Evolutionary conservation across 2,329 filamentous ascomycete species (phyloP), one percentile per base, ranked within the genome.

Genomic region (Leptoxyphium fumago): DNA sequence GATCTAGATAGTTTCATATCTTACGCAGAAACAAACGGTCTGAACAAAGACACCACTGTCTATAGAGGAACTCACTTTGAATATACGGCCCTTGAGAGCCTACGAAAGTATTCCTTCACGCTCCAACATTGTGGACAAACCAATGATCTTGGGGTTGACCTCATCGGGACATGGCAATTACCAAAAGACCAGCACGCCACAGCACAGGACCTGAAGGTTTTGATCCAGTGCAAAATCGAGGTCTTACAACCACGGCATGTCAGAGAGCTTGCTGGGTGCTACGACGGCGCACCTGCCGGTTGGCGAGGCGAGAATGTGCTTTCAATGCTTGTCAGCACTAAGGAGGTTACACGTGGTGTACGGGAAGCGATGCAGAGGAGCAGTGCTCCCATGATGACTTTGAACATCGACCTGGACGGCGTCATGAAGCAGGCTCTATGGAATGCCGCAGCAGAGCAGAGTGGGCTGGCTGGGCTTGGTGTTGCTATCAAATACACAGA

Each of bases 231-330:
- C 69, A 91, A 89, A 61, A 58, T 66, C 14, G 64, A 68, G 39
- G 60, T 69, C 10, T 69, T 75, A 0, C 54, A 52, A 2, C 83
- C 84, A 0, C 64, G 70, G 29, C 66, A 77, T 40, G 64, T 85
- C 8, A 74, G 84, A n/a, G 84, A 89, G 64, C 71, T 89, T 2
- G 83, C 86, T 57, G 89, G 89, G 2, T 77, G 85, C 0, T 82
- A 91, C 55, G 71, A 72, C 1, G 79, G 78, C 10, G 82, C 84
- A 6, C 87, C 86, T 1, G 65, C 72, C 0, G 81, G 80, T 0
- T 94, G 84, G 83, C 70, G 77, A 43, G 75, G 73, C 0, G 60
- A 68, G 1, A 71, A 73, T 11, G 77, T 83, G 5, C 60, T 94
- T 29, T 88, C 78, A 0, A 56, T 94, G 13, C 63, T 95, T 43